Evolutionary conservation across 805 yeast genomes (phyloP).

Genomic region (Wickerhamiella vanderwaltii): DNA sequence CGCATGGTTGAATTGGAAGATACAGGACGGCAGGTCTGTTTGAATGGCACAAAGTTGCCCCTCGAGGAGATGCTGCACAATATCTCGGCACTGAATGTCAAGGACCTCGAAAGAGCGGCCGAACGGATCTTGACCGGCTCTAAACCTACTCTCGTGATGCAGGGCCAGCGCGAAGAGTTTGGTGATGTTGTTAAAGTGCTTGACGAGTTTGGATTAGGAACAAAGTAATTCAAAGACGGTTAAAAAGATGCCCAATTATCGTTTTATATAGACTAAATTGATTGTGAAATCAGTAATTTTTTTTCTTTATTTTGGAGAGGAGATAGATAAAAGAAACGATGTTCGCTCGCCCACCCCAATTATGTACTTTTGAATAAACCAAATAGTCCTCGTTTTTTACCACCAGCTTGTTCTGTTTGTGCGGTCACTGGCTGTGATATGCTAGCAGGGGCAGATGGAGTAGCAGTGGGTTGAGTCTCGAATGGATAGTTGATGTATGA

Average conservation of each 20-base stretch:
- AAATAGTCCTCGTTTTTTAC: slow-evolving; percentile 14
- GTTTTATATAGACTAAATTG: not conserved
- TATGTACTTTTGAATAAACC: slow-evolving; percentile 15
- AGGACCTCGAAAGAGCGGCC: slow-evolving; percentile 65
- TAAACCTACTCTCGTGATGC: slow-evolving; percentile 75
- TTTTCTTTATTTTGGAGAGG: too few relatives aligned
- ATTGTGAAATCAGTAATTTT: too few relatives aligned
- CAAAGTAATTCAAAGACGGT: not conserved
- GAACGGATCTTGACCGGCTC: slow-evolving; percentile 64
- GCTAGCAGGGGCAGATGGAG: too few relatives aligned
- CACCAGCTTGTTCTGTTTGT: too few relatives aligned
- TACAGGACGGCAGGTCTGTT: slow-evolving; percentile 85
- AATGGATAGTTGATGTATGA: slow-evolving; percentile 42
- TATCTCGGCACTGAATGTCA: slow-evolving; percentile 54
- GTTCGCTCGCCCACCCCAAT: too few relatives aligned
- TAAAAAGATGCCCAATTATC: not conserved
- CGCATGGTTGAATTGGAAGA: slow-evolving; percentile 92
- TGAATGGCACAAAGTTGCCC: slow-evolving; percentile 62
- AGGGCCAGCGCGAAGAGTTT: slow-evolving; percentile 73
- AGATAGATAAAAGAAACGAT: not conserved
- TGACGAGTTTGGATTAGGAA: slow-evolving; percentile 65
- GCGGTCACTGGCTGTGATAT: too few relatives aligned
- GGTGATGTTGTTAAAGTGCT: slow-evolving; percentile 69
- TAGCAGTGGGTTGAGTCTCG: not conserved
- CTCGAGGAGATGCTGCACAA: slow-evolving; percentile 69